Base-by-base conservation (phyloP, 2,329 filamentous ascomycete genomes). In the Venturia oleaginea region DNA sequence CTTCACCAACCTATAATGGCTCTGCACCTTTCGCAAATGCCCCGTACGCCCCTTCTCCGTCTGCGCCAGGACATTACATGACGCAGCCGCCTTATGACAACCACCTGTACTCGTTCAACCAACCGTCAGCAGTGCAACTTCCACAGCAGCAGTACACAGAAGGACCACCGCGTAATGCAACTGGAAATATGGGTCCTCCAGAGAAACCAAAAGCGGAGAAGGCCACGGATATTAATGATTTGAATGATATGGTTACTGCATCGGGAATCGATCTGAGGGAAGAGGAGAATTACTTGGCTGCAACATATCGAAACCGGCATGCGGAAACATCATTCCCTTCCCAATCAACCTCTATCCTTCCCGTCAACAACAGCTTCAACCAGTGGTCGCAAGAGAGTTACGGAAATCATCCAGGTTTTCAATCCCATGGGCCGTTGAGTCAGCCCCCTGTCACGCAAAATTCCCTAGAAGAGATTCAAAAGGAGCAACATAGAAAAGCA, bases 261-360 rank as follows among this genome's bases (percentile, higher is more conserved):
- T 93, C 91, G 19, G 92, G 91, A 61, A 91, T 97, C 67, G 90
- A 96, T 77, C 77, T 96, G 59, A 86, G 88, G 65, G 91, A 91
- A 68, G 92, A 96, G 74, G 91, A 95, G 71, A 90, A 92, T 69
- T 90, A 86, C 68, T 81, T 94, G 74, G 87, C 90, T 55, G 86
- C 85, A 66, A 80, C 86, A 65, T 88, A 86, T 71, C 83, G 84
- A 55, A 77, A 76, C 72, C 71, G 79, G 72, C 71, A 81, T 72
- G 32, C 34, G 22, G 61, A 54, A 17, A 48, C 51, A 17, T 38
- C 32, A 22, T 65, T 63, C 24, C 27, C 6, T 34, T 38, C 57
- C n/a, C 59, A 62, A 24, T 19, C 42, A 30, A 27, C 15, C 27
- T 64, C 63, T 38, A 55, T 40, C 19, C 3, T 42, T 2, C 46